Percentiles rank a stretch among this genome's conserved stretches.
Conservation (phyloP, 2,329 filamentous ascomycete species). For the Nigrospora oryzae region DNA sequence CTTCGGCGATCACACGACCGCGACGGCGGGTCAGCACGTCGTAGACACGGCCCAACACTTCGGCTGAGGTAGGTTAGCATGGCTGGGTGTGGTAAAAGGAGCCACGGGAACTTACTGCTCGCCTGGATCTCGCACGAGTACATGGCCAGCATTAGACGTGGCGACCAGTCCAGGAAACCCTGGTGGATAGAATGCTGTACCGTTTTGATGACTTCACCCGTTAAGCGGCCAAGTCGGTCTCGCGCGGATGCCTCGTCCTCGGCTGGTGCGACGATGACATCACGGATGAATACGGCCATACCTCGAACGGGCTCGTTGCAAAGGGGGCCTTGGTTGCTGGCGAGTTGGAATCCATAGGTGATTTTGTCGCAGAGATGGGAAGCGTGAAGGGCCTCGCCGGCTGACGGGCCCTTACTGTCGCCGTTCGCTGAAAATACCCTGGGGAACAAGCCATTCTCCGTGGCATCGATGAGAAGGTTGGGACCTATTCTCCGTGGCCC, state of each 20-base stretch:
- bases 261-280: slow-evolving; percentile 54
- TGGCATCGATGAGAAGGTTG: slow-evolving; percentile 82
- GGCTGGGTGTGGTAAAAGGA: background rate
- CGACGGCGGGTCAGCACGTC: slow-evolving; percentile 93
- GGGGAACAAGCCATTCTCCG: slow-evolving; percentile 57
- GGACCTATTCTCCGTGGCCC: slow-evolving; percentile 78
- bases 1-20: slow-evolving; percentile 81
- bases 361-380: slow-evolving; percentile 83
- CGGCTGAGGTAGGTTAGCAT: slow-evolving; percentile 41
- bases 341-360: slow-evolving; percentile 86
- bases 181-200: slow-evolving; percentile 75
- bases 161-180: slow-evolving; percentile 92
- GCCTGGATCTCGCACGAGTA: slow-evolving; percentile 98
- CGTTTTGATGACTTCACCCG: slow-evolving; percentile 86
- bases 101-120: slow-evolving; percentile 49
- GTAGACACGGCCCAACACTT: slow-evolving; percentile 92
- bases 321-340: slow-evolving; percentile 78
- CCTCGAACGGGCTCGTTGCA: slow-evolving; percentile 93
- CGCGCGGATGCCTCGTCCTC: slow-evolving; percentile 43
- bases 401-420: slow-evolving; percentile 23
- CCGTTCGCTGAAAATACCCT: slow-evolving; percentile 51
- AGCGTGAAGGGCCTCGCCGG: slow-evolving; percentile 44
- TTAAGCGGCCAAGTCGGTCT: slow-evolving; percentile 70
- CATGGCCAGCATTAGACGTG: slow-evolving; percentile 93
- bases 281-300: slow-evolving; percentile 82